A percentile compares a stretch with the other conserved stretches of the same genome.
These are phyloP conservation scores for Apophysomyces sp. DNA, from an alignment of 371 early-diverging fungal genomes.

Conservation along the genomic window DNA sequence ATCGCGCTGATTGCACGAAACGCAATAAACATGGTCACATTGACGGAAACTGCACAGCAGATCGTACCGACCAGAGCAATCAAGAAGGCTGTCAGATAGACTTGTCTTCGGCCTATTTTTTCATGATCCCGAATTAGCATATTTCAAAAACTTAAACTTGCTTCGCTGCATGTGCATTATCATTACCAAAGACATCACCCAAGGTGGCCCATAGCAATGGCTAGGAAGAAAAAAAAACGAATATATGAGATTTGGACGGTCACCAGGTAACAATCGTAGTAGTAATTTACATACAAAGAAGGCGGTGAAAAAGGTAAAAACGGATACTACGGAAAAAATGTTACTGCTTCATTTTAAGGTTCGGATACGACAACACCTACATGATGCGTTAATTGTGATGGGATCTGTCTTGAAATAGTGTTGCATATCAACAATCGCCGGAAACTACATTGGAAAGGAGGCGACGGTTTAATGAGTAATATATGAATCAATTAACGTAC, in stretches of 20 bases:
- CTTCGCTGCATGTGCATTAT: too few relatives aligned
- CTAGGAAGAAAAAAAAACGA: conserved; percentile 3
- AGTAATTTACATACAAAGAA: conserved; percentile 26
- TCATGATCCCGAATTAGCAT: neutral
- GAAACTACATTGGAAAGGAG: conserved; percentile 10
- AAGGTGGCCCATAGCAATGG: conserved; percentile 31
- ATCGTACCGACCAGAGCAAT: conserved; percentile 22
- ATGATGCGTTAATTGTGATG: conserved; percentile 27
- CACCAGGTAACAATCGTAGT: neutral
- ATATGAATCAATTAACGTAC: conserved; percentile 6
- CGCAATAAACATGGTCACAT: conserved; percentile 25
- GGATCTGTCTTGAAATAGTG: conserved; percentile 18
- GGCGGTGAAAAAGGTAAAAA: conserved; percentile 24
- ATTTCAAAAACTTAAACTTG: too few relatives aligned
- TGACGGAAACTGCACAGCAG: conserved; percentile 24
- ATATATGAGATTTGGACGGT: neutral
- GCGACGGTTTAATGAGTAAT: neutral
- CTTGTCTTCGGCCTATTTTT: conserved; percentile 18
- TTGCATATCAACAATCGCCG: conserved; percentile 22
- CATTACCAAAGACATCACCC: conserved; percentile 19
- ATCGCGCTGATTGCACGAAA: conserved; percentile 28
- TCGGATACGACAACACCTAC: conserved; percentile 6
- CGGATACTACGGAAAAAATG: conserved; percentile 11
- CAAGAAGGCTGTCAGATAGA: conserved; percentile 21
- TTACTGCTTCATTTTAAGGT: neutral